Base-by-base conservation (phyloP, 148 eudicot species). In the Selenicereus undatus region DNA sequence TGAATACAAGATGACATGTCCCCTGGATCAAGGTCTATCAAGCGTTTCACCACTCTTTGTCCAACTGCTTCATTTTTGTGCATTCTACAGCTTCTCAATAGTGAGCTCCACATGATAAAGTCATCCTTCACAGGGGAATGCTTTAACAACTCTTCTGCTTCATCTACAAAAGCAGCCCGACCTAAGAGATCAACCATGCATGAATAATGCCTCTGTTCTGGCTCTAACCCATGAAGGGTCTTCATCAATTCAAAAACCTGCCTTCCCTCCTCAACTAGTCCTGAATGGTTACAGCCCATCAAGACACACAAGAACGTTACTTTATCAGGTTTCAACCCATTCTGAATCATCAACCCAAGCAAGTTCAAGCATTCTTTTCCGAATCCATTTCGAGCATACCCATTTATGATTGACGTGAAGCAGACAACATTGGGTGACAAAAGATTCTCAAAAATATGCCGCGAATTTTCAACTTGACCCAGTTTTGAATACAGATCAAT, bases 151-250 rank as follows among this genome's bases (percentile, higher is more conserved):
- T 85, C 85, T 85, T 88, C 91, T 12, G 91, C 98, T 86, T 93
- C 96, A 79, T 79, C 78, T 24, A 90, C 79, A 54, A 91, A 85
- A 76, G 96, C 94, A 9, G 89, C 89, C 32, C 91, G 91, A 35
- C 96, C 90, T 65, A 90, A 81, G 81, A 93, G 89, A 89, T 93
- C 91, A 75, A 92, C 88, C 94, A 92, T 87, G 81, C 94, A 93
- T 22, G 92, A 83, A 71, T 84, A 90, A 85, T 91, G 97, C 80
- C 82, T 83, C 80, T 86, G 83, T 76, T 91, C 91, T 52, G 94
- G 93, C 42, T 84, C 76, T 52, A 91, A 78, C 16, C 85, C 89
- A 48, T 89, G 81, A n/a, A 80, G 21, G 30, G 32, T 76, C 79
- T 35, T 85, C 93, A 95, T 93, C 4, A 90, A 89, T 70, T 86